Base-by-base conservation (phyloP, 176 grass and related monocot species). In the Rhynchospora pubera region DNA sequence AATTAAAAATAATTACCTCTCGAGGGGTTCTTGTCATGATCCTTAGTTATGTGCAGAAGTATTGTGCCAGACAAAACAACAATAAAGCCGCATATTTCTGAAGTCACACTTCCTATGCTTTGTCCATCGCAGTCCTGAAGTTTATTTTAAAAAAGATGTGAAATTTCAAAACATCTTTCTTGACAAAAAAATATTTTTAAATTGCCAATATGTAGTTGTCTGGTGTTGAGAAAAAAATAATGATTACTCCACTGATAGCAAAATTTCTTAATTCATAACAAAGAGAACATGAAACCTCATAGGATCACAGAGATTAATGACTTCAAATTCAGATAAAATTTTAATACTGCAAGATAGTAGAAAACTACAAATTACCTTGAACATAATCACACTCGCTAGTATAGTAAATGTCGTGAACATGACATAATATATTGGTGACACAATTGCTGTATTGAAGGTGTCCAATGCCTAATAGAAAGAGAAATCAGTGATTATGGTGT, bases 351-450 rank as follows among this genome's bases (percentile, higher is more conserved):
- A 19, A 83, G 32, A 42, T 57, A 69, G 1, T 67, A 77, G 39
- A 78, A 39, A 39, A 39, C 34, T 39, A 39, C 34, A 39, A 3
- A 24, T 86, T 94, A 99, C 92, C 96, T 99, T 99, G 62, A 99
- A 99, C 96, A 99, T 99, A 88, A 99, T 99, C 51, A 99, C 71
- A 43, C 92, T 99, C 58, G 96, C 96, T 47, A 93, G 82, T 65
- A 99, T 99, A 82, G 96, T 99, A 77, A 99, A 87, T 80, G 87
- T 90, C 9, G 96, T 99, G 80, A 99, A 99, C 96, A 99, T 95
- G 57, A 93, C 91, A 8, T 99, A 99, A 84, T 99, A 99, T 84
- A 99, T 99, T 85, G 96, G 96, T 61, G 96, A 99, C 24, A 99
- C 96, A 87, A 99, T 90, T 73, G 96, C 92, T 7, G 96, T 94